Percentiles rank a stretch among this genome's conserved stretches.
phyloP scores from a whole-genome alignment of 768 basidiomycete species.

The Amanita fuliginea region DNA sequence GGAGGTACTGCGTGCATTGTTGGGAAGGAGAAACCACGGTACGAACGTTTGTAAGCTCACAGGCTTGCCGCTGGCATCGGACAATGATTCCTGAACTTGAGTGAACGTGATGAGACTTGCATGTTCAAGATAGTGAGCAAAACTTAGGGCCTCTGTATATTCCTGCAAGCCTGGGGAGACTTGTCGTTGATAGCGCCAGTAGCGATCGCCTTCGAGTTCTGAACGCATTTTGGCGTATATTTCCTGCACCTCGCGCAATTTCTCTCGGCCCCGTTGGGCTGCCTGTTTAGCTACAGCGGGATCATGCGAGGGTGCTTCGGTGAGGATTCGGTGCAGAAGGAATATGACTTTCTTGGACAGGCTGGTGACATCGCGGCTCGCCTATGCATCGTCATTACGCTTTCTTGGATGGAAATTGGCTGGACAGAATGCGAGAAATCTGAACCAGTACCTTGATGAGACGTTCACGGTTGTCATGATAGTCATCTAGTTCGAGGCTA shows the following conservation, averaged over 20 bases:
- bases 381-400: conserved; percentile 24
- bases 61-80: conserved; percentile 44
- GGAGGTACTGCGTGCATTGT: conserved; percentile 50
- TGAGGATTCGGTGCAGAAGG: conserved; percentile 65
- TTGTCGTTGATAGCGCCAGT: conserved; percentile 69
- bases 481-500: conserved; percentile 64
- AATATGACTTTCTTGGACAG: conserved; percentile 93
- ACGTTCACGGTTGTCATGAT: conserved; percentile 82
- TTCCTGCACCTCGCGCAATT: conserved; percentile 53
- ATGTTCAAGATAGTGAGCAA: conserved; percentile 74
- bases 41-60: conserved; percentile 33
- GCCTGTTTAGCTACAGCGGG: conserved; percentile 29
- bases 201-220: conserved; percentile 57
- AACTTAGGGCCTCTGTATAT: conserved; percentile 89
- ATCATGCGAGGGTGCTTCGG: conserved; percentile 19
- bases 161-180: conserved; percentile 84
- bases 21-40: neutral
- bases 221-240: conserved; percentile 51
- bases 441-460: conserved; percentile 66
- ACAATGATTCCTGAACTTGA: conserved; percentile 56
- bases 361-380: conserved; percentile 80
- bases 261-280: conserved; percentile 39
- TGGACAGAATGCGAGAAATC: neutral
- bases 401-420: neutral
- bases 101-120: conserved; percentile 54